Evolutionary conservation across 1,284 basidiomycete genomes (phyloP).

Genomic region (Agaricales sp.): DNA sequence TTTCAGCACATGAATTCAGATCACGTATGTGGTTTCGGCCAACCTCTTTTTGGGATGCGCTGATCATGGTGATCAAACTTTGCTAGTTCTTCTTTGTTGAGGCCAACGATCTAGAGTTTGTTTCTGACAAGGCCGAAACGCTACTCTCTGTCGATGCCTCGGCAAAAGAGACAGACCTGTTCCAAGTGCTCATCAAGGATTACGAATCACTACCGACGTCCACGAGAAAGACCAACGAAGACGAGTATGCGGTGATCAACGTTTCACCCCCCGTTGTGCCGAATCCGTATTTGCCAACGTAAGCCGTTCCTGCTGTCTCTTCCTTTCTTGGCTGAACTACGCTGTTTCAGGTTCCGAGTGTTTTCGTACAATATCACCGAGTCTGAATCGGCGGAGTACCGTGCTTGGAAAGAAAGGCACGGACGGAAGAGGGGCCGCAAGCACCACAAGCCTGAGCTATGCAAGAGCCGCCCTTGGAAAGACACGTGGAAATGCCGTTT

Average conservation of each 20-base stretch:
- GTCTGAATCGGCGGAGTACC: constrained; percentile 16
- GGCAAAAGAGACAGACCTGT: constrained; percentile 30
- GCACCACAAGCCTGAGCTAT: constrained; percentile 34
- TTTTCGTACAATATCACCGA: constrained; percentile 73
- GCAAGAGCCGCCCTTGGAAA: constrained; percentile 39
- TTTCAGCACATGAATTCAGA: constrained; percentile 68
- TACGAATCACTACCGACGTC: constrained; percentile 47
- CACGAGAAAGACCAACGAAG: constrained; percentile 42
- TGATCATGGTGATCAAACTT: neutral
- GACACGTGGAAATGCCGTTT: constrained; percentile 52
- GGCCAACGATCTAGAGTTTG: constrained; percentile 38
- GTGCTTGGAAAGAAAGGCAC: constrained; percentile 17
- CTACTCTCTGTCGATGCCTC: constrained; percentile 4
- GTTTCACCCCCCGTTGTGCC: constrained; percentile 78
- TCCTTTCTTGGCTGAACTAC: too few relatives aligned
- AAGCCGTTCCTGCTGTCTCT: too few relatives aligned
- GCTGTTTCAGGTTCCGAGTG: constrained; percentile 52
- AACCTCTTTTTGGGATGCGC: constrained; percentile 7
- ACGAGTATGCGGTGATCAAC: constrained; percentile 68
- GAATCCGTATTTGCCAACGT: constrained; percentile 74
- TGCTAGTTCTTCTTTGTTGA: constrained; percentile 55
- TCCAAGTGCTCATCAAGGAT: constrained; percentile 40
- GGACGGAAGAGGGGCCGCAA: constrained; percentile 21
- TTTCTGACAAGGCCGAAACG: constrained; percentile 15
- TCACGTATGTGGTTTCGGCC: constrained; percentile 37